Percentiles rank a stretch among this genome's conserved stretches.
phyloP scores from a whole-genome alignment of 305 asterid species.

The Nicotiana rustica region DNA sequence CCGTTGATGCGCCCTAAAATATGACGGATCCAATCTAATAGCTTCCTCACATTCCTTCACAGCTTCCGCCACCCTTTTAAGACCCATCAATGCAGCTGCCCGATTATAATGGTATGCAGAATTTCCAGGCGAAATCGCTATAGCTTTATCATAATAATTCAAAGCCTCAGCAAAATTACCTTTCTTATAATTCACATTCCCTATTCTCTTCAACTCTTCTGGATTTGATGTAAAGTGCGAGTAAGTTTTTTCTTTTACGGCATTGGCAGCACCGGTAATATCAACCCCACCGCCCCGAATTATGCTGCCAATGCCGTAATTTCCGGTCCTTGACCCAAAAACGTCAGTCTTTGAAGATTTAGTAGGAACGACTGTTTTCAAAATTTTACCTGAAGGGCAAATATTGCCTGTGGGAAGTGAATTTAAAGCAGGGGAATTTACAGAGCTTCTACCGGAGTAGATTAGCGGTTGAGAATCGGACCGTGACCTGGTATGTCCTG shows the following conservation, averaged over 20 bases:
- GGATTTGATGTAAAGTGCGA: conserved; percentile 46
- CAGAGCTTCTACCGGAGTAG: conserved; percentile 55
- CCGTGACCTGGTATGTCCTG: conserved; percentile 58
- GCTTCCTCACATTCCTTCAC: conserved; percentile 75
- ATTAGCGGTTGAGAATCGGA: conserved; percentile 45
- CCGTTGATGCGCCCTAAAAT: conserved; percentile 69
- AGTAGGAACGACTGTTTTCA: conserved; percentile 52
- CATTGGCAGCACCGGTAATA: neutral
- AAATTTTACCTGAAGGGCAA: conserved; percentile 71
- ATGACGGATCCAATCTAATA: conserved; percentile 68
- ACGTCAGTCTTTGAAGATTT: conserved; percentile 57
- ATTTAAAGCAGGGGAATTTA: conserved; percentile 54
- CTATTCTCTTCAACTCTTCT: conserved; percentile 69
- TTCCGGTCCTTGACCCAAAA: conserved; percentile 59
- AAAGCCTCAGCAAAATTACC: conserved; percentile 66
- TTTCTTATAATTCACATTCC: conserved; percentile 62
- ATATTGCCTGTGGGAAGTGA: conserved; percentile 69
- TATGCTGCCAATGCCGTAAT: conserved; percentile 83
- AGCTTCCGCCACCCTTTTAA: conserved; percentile 57
- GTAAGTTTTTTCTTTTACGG: conserved; percentile 45
- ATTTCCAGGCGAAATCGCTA: conserved; percentile 57
- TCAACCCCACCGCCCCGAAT: conserved; percentile 62
- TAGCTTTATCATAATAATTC: conserved; percentile 69
- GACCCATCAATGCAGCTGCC: conserved; percentile 64
- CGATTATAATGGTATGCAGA: conserved; percentile 66